Evolutionary conservation across 768 basidiomycete genomes (phyloP).

Genomic region (Leccinum subgranulosum): DNA sequence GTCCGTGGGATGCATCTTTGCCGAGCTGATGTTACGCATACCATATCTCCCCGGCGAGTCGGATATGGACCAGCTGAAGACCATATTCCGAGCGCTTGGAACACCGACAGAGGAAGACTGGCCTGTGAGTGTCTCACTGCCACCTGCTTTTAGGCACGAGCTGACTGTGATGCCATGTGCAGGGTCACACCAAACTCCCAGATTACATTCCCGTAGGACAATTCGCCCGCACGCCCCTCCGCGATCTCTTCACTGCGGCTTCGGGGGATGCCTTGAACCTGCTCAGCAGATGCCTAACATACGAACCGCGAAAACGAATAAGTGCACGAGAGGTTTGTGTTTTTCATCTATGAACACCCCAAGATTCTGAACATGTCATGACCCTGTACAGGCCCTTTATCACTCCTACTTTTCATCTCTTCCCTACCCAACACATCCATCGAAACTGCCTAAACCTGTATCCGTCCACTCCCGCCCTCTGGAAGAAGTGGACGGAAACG

Average conservation of each 20-base stretch:
- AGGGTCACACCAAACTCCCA: constrained; percentile 90
- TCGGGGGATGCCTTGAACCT: constrained; percentile 83
- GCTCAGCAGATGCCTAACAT: constrained; percentile 72
- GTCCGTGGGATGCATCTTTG: constrained; percentile 98
- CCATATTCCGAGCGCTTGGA: constrained; percentile 90
- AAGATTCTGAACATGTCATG: background rate
- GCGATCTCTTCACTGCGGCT: constrained; percentile 89
- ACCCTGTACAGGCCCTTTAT: constrained; percentile 59
- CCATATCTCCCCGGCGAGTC: constrained; percentile 95
- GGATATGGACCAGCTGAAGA: constrained; percentile 96
- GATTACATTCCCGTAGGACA: constrained; percentile 86
- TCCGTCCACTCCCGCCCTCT: constrained; percentile 52
- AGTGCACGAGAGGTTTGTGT: constrained; percentile 68
- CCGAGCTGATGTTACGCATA: constrained; percentile 93
- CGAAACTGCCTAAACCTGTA: constrained; percentile 77
- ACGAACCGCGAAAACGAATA: constrained; percentile 83
- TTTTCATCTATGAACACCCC: background rate
- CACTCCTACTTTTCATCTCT: constrained; percentile 87
- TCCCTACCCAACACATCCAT: constrained; percentile 86
- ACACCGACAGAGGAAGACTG: constrained; percentile 97
- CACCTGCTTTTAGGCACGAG: background rate
- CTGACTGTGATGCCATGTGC: background rate
- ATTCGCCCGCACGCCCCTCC: constrained; percentile 78
- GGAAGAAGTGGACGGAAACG: constrained; percentile 78
- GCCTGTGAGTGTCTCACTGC: constrained; percentile 59